phyloP scores from a whole-genome alignment of 2,329 filamentous ascomycete species.

The Trichoderma brevicompactum region DNA sequence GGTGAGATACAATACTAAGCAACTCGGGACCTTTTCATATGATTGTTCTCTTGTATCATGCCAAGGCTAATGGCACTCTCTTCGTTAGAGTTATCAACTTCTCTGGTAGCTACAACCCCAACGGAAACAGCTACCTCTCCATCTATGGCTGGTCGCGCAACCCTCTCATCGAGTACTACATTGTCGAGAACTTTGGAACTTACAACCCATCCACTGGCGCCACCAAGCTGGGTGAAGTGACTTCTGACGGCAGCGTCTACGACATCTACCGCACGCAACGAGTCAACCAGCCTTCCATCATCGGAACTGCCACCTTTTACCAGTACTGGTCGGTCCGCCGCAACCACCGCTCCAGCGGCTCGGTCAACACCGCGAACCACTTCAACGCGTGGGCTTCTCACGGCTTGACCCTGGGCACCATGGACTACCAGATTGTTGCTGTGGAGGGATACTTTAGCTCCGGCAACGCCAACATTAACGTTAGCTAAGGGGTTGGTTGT shows the following conservation, averaged over 20 bases:
- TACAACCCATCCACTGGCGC: constrained; percentile 25
- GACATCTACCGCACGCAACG: constrained; percentile 26
- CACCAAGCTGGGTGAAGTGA: constrained; percentile 25
- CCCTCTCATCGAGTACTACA: constrained; percentile 28
- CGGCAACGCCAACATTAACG: constrained; percentile 15
- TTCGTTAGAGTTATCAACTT: constrained; percentile 13
- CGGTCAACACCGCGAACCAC: constrained; percentile 24
- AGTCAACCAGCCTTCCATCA: constrained; percentile 26
- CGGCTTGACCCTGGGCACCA: constrained; percentile 6
- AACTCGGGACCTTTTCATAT: too few species aligned
- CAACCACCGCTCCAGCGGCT: constrained; percentile 25
- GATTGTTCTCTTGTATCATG: too few species aligned
- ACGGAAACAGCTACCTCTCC: constrained; percentile 26
- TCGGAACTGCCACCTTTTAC: constrained; percentile 24
- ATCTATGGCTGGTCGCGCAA: constrained; percentile 21
- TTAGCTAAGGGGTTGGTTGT: constrained; percentile 2
- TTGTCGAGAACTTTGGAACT: constrained; percentile 25
- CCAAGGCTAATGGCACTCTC: not conserved
- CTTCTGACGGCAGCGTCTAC: constrained; percentile 23
- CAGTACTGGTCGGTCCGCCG: constrained; percentile 26
- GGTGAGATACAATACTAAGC: not conserved
- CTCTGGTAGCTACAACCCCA: constrained; percentile 22
- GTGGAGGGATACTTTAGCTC: constrained; percentile 23
- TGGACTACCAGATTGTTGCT: constrained; percentile 25
- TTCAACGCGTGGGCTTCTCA: constrained; percentile 17